Percentiles rank a stretch among this genome's conserved stretches.
Evolutionary conservation across 140 eudicot species (phyloP).

Genomic region (Stevia rebaudiana): DNA sequence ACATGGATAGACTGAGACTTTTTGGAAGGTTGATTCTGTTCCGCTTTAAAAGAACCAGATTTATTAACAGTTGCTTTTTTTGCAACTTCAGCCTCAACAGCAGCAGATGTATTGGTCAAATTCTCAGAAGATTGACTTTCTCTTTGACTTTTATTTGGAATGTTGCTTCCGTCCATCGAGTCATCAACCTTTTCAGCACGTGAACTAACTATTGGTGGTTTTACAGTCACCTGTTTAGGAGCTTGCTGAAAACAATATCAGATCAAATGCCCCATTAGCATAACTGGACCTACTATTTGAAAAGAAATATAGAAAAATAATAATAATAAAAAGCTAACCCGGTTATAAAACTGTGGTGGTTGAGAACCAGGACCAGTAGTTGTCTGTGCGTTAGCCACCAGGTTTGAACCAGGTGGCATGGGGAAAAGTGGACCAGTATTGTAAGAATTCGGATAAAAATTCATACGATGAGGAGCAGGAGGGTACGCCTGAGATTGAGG

Average conservation of each 20-base stretch:
- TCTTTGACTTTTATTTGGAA: slow-evolving; percentile 25
- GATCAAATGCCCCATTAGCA: slow-evolving; percentile 24
- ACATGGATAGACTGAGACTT: background rate
- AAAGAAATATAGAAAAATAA: background rate
- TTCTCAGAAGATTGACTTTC: slow-evolving; percentile 34
- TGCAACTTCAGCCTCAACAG: slow-evolving; percentile 19
- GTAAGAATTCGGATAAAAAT: slow-evolving; percentile 45
- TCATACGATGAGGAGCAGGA: slow-evolving; percentile 36
- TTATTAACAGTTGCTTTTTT: slow-evolving; percentile 10
- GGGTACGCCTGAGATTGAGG: slow-evolving; percentile 59
- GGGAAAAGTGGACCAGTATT: slow-evolving; percentile 32
- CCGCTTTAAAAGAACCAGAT: slow-evolving; percentile 30
- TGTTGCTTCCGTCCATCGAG: slow-evolving; percentile 27
- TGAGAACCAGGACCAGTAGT: slow-evolving; percentile 47
- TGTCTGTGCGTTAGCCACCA: slow-evolving; percentile 32
- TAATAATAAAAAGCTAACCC: slow-evolving; percentile 42
- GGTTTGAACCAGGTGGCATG: slow-evolving; percentile 38
- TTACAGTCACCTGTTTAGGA: slow-evolving; percentile 51
- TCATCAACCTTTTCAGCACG: slow-evolving; percentile 41
- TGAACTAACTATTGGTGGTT: slow-evolving; percentile 43
- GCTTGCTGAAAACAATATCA: slow-evolving; percentile 17
- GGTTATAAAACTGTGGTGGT: slow-evolving; percentile 48
- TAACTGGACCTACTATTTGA: slow-evolving; percentile 1
- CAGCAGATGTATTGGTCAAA: slow-evolving; percentile 8
- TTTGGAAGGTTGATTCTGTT: slow-evolving; percentile 22